Conservation (phyloP, 768 basidiomycete species). For the Dictyophora rubrovolvata region DNA sequence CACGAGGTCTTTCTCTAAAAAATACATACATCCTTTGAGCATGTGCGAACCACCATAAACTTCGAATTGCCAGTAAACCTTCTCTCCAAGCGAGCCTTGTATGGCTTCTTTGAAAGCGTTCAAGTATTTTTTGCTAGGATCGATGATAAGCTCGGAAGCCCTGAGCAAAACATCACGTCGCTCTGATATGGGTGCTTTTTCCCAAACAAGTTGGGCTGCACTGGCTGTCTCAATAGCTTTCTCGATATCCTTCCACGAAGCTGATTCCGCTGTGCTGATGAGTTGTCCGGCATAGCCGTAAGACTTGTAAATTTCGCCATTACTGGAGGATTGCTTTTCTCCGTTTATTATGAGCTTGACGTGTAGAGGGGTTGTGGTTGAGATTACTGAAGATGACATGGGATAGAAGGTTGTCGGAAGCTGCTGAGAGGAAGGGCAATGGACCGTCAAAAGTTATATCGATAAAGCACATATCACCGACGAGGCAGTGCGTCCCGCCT, state of each 20-base stretch:
- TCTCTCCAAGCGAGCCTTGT: conserved; percentile 26
- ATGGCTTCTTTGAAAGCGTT: conserved; percentile 23
- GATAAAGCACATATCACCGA: too few species aligned
- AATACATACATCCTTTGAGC: conserved; percentile 17
- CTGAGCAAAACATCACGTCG: conserved; percentile 38
- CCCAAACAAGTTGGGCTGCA: conserved; percentile 26
- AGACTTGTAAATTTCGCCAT: neutral
- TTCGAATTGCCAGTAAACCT: conserved; percentile 19
- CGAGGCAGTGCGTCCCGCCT: too few species aligned
- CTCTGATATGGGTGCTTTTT: conserved; percentile 21
- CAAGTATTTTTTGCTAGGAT: conserved; percentile 27
- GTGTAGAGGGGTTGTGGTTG: neutral
- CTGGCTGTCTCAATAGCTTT: conserved; percentile 1
- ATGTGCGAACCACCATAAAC: conserved; percentile 17
- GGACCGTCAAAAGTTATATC: too few species aligned
- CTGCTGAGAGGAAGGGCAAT: too few species aligned
- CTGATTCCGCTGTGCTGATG: neutral
- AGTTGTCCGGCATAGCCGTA: neutral
- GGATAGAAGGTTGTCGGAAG: too few species aligned
- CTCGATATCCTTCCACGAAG: neutral
- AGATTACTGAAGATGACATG: too few species aligned
- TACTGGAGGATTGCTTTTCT: neutral
- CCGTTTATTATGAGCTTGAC: neutral
- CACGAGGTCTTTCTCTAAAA: neutral
- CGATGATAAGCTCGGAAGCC: conserved; percentile 34